A percentile compares a stretch with the other conserved stretches of the same genome.
Conservation (phyloP, 495 filamentous ascomycete genomes). For the Aspergillus heteromorphus region DNA sequence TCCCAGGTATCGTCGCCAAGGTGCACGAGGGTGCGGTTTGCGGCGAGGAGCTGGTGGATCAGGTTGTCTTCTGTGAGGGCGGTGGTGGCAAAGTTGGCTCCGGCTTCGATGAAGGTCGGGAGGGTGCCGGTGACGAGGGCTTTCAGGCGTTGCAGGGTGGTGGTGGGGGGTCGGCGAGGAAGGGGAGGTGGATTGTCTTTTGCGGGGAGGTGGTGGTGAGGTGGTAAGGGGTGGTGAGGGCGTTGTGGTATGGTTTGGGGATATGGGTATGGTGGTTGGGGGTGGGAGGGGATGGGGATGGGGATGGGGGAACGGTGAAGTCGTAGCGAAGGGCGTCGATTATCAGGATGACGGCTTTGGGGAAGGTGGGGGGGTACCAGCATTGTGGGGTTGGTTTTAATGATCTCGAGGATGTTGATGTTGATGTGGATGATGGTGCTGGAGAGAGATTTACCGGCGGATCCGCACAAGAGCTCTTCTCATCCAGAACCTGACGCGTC, state of each 20-base stretch:
- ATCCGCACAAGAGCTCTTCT: slow-evolving; percentile 68
- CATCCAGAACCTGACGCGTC: slow-evolving; percentile 77
- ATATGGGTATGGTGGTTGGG: slow-evolving; percentile 56
- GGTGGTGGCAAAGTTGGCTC: slow-evolving; percentile 88
- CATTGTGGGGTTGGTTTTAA: slow-evolving; percentile 48
- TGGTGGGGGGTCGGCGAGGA: slow-evolving; percentile 95
- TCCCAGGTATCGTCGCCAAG: slow-evolving; percentile 96
- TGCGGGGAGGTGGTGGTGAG: slow-evolving; percentile 61
- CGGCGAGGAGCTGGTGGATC: slow-evolving; percentile 68
- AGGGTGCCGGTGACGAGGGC: slow-evolving; percentile 90
- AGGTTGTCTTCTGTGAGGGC: slow-evolving; percentile 94
- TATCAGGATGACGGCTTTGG: slow-evolving; percentile 81
- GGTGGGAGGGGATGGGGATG: too few relatives aligned
- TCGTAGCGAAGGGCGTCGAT: slow-evolving; percentile 94
- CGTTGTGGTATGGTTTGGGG: slow-evolving; percentile 69
- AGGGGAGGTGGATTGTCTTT: slow-evolving; percentile 82
- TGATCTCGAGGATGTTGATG: too few relatives aligned
- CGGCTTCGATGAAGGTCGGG: slow-evolving; percentile 86
- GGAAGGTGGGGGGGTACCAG: slow-evolving; percentile 91
- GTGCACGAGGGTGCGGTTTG: slow-evolving; percentile 78
- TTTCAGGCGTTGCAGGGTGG: slow-evolving; percentile 85
- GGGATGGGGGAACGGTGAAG: slow-evolving; percentile 77
- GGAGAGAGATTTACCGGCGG: not conserved
- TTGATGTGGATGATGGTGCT: not conserved
- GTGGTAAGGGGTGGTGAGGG: slow-evolving; percentile 75